Conservation (phyloP, 768 basidiomycete species). For the Mycena kentingensis region DNA sequence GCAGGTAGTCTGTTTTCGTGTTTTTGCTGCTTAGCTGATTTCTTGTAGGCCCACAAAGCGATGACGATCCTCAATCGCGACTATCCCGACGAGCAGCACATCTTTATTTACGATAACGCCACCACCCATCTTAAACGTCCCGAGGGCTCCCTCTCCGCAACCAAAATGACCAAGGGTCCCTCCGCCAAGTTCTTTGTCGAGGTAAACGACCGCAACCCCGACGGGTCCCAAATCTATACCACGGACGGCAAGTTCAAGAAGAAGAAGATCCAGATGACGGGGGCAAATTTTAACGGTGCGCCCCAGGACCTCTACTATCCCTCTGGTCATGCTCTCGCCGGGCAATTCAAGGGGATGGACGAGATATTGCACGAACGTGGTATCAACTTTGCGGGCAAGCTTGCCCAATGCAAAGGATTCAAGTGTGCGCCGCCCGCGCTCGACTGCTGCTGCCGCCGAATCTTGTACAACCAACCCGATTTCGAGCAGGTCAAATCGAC, state of each 20-base stretch:
- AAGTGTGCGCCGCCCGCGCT: conserved; percentile 17
- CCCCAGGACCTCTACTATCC: conserved; percentile 27
- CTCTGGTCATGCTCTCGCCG: not conserved
- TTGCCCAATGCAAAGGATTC: conserved; percentile 23
- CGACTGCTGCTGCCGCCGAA: conserved; percentile 28
- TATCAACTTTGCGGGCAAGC: not conserved
- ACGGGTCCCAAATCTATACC: not conserved
- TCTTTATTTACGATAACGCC: not conserved
- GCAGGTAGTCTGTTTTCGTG: conserved; percentile 1
- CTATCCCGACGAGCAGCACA: not conserved
- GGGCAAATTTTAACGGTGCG: conserved; percentile 17
- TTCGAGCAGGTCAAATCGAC: conserved; percentile 24
- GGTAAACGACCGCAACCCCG: not conserved
- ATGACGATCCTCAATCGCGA: not conserved
- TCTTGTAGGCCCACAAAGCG: not conserved
- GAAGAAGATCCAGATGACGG: conserved; percentile 13
- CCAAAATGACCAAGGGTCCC: not conserved
- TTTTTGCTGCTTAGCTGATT: not conserved
- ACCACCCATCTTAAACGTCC: not conserved
- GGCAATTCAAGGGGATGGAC: conserved; percentile 29
- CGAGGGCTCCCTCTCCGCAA: not conserved
- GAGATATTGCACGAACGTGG: conserved; percentile 14
- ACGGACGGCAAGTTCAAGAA: not conserved
- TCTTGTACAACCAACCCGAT: conserved; percentile 27
- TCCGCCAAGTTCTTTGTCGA: not conserved